Conservation (phyloP, 495 filamentous ascomycete genomes). For the Aspergillus ostianus region DNA sequence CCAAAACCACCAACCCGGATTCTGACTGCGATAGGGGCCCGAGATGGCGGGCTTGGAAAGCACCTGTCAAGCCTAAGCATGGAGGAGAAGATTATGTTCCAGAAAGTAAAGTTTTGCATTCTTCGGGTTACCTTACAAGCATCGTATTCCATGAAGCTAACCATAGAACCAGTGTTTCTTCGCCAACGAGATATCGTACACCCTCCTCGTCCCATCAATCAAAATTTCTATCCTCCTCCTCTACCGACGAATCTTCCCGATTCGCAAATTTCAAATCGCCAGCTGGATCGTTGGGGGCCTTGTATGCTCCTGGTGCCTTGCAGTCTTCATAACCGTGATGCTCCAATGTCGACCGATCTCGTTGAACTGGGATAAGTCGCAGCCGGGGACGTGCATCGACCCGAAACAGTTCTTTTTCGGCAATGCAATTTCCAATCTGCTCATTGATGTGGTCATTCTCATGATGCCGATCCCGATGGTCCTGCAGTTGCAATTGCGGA, state of each 20-base stretch:
- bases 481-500: background rate
- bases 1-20: no score
- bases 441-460: constrained; percentile 39
- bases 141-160: background rate
- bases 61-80: background rate
- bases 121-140: background rate
- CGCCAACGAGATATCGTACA: constrained; percentile 5
- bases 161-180: constrained; percentile 1
- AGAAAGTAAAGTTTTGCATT: background rate
- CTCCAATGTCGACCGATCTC: constrained; percentile 32
- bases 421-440: constrained; percentile 36
- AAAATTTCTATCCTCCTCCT: constrained; percentile 19
- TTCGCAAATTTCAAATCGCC: constrained; percentile 16
- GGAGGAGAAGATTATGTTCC: background rate
- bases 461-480: constrained; percentile 31
- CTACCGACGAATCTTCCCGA: constrained; percentile 18
- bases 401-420: constrained; percentile 30
- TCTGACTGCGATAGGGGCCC: background rate
- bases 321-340: constrained; percentile 19
- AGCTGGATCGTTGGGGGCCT: constrained; percentile 18
- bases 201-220: constrained; percentile 2
- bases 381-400: constrained; percentile 29
- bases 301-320: constrained; percentile 15
- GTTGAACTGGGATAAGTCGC: constrained; percentile 28
- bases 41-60: constrained; percentile 5